phyloP scores from a whole-genome alignment of 2,329 filamentous ascomycete species.

The Penicillium sp. region DNA sequence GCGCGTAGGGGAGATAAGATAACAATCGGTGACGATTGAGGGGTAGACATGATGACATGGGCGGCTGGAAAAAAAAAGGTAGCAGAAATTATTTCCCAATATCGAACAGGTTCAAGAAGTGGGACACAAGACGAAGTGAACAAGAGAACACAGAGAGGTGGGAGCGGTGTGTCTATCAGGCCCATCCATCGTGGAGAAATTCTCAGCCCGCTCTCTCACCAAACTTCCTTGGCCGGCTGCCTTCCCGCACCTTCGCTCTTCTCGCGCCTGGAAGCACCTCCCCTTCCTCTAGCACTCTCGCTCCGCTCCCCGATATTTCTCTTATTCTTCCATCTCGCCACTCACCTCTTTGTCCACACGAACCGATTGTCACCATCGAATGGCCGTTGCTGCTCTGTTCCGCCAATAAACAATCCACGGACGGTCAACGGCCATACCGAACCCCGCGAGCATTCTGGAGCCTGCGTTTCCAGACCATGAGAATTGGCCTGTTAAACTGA shows the following conservation, averaged over 20 bases:
- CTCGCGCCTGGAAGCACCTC: not conserved
- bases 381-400: slow-evolving; percentile 26
- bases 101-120: not conserved
- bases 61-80: not conserved
- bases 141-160: not conserved
- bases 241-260: slow-evolving; percentile 7
- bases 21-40: slow-evolving; percentile 25
- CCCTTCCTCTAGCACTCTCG: not conserved
- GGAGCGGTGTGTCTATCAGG: slow-evolving; percentile 20
- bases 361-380: slow-evolving; percentile 11
- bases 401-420: slow-evolving; percentile 17
- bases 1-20: slow-evolving; percentile 24
- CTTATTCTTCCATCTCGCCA: not conserved
- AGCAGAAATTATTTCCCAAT: not conserved
- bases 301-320: not conserved
- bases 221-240: slow-evolving; percentile 13
- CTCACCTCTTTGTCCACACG: not conserved
- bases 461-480: not conserved
- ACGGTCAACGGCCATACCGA: slow-evolving; percentile 24
- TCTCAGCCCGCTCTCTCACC: slow-evolving; percentile 20
- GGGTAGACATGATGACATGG: slow-evolving; percentile 16
- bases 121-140: not conserved
- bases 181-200: slow-evolving; percentile 13
- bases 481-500: not conserved
- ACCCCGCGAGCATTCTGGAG: not conserved